Base-by-base conservation (phyloP, 352 stramenopile genomes). In the Phytophthora megakarya region DNA sequence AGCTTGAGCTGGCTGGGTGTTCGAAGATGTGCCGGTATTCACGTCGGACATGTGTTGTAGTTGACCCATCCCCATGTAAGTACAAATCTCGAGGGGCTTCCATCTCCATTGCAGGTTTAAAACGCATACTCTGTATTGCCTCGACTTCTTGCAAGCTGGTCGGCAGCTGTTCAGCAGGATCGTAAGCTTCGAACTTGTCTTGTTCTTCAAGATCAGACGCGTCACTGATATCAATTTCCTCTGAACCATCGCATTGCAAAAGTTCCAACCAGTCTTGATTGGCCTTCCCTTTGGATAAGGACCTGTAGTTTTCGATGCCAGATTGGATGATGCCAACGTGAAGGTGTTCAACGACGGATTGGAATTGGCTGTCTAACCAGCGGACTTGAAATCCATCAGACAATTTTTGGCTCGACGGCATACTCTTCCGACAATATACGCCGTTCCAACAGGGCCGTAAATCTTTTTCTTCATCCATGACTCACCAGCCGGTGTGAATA, bases 291-390 rank as follows among this genome's bases (percentile, higher is more conserved):
- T 39, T 39, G 3, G 33, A 16, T 11, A 39, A 39, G 3, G 9
- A 5, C 5, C 9, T 39, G 13, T 39, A 39, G 33, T 39, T 39
- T 7, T 39, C 33, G 4, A 39, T 15, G 3, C 33, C 33, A 39
- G 26, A n/a, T 32, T 32, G 26, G 26, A 32, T 9, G 3, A n/a
- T n/a, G n/a, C n/a, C n/a, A n/a, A n/a, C n/a, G n/a, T n/a, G n/a
- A n/a, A n/a, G n/a, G n/a, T n/a, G n/a, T n/a, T n/a, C n/a, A n/a
- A n/a, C n/a, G 33, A 5, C 16, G 13, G 33, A 39, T 42, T 58
- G 38, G 18, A 58, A 58, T 18, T 48, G 16, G 13, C 15, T 58
- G 25, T 58, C 49, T 9, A 58, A 22, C 49, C 49, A 58, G 7
- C 15, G 23, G 8, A 58, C 22, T 39, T 58, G 37, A 39, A 58